These are phyloP conservation scores for Euphorbia pulcherrima DNA, from an alignment of 345 rosid species.

Conservation along the genomic window DNA sequence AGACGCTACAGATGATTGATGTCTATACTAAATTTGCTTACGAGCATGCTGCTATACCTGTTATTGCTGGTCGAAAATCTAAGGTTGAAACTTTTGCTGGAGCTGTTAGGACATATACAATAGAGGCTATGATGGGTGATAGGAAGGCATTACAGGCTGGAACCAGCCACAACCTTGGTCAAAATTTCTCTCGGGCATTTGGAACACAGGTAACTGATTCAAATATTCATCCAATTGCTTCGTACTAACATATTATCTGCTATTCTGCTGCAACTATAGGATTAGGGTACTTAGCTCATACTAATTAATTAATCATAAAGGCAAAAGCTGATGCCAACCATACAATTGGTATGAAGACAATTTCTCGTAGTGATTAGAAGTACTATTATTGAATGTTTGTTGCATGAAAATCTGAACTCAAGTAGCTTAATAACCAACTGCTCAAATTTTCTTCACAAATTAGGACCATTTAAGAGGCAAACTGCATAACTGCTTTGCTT, in stretches of 20 bases:
- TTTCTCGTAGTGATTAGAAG: neutral
- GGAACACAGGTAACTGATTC: constrained; percentile 62
- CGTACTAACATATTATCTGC: neutral
- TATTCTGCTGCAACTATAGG: neutral
- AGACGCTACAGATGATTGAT: constrained; percentile 87
- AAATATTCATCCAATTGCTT: neutral
- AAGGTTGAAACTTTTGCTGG: constrained; percentile 89
- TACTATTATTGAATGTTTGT: neutral
- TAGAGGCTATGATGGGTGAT: constrained; percentile 99
- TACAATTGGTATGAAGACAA: neutral
- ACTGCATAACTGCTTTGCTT: neutral
- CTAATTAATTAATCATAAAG: too few relatives aligned
- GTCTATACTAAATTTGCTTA: constrained; percentile 82
- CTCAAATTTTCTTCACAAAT: neutral
- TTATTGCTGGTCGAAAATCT: constrained; percentile 85
- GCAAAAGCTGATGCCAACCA: neutral
- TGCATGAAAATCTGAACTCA: neutral
- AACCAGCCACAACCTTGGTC: constrained; percentile 91
- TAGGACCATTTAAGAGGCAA: neutral
- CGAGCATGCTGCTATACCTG: constrained; percentile 94
- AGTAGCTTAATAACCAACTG: neutral
- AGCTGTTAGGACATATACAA: constrained; percentile 79
- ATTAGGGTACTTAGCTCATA: neutral
- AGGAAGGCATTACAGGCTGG: constrained; percentile 91
- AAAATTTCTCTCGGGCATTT: constrained; percentile 86